These are phyloP conservation scores for Penicillium dipodomyicola DNA, from an alignment of 495 filamentous ascomycete species.

Conservation along the genomic window DNA sequence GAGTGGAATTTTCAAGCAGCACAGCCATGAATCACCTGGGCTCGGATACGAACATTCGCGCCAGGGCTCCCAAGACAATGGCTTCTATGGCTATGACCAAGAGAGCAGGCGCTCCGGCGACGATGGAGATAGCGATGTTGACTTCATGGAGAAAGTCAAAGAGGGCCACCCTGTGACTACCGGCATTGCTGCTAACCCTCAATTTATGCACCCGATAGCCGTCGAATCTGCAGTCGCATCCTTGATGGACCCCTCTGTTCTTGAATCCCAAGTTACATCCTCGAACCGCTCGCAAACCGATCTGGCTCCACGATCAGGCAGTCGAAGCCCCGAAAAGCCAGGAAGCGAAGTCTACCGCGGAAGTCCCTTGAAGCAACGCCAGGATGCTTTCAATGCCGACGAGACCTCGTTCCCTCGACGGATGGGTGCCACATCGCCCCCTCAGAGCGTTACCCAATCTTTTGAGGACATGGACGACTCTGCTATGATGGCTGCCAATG, in stretches of 20 bases:
- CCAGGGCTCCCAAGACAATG: conserved; percentile 29
- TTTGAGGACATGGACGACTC: conserved; percentile 52
- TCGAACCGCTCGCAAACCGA: conserved; percentile 38
- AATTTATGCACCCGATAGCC: conserved; percentile 67
- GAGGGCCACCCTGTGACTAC: conserved; percentile 64
- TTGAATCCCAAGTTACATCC: conserved; percentile 39
- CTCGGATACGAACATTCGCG: conserved; percentile 42
- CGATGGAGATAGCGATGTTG: conserved; percentile 65
- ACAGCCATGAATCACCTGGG: conserved; percentile 35
- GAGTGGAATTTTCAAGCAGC: conserved; percentile 43
- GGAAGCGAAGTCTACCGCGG: conserved; percentile 26
- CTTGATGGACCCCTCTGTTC: conserved; percentile 73
- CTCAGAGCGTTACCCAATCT: conserved; percentile 70
- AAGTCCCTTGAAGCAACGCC: conserved; percentile 47
- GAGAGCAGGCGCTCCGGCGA: conserved; percentile 53
- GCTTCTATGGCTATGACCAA: conserved; percentile 45
- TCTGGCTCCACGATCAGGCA: conserved; percentile 26
- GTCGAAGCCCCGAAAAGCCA: conserved; percentile 24
- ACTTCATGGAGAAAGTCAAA: conserved; percentile 58
- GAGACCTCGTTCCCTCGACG: conserved; percentile 46
- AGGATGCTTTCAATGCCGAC: conserved; percentile 41
- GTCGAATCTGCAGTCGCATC: conserved; percentile 89
- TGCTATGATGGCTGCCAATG: conserved; percentile 58
- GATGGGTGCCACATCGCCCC: conserved; percentile 62
- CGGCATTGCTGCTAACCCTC: conserved; percentile 66